Evolutionary conservation across 106 monocot genomes (phyloP).

Genomic region (Allium sativum): DNA sequence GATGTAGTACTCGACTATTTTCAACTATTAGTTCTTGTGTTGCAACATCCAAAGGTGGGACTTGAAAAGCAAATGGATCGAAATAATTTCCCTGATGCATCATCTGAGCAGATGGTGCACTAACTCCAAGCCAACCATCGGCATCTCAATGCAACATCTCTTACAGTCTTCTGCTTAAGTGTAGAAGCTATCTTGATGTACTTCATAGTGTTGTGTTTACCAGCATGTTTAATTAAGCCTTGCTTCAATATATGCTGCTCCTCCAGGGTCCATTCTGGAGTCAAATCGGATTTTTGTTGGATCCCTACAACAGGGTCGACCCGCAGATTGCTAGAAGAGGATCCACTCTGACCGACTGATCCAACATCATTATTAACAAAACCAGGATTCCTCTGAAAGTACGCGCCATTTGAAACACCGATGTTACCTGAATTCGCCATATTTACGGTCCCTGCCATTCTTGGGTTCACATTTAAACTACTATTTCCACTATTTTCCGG

Average conservation of each 20-base stretch:
- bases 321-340: constrained; percentile 5
- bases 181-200: no score
- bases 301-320: constrained; percentile 4
- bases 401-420: neutral
- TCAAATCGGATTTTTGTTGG: constrained; percentile 4
- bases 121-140: no score
- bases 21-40: no score
- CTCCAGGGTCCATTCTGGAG: constrained; percentile 15
- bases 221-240: constrained; percentile 13
- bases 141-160: no score
- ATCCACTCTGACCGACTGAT: neutral
- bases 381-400: neutral
- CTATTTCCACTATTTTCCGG: neutral
- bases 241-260: constrained; percentile 9
- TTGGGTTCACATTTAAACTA: neutral
- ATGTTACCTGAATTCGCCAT: constrained; percentile 1
- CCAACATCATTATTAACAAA: neutral
- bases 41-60: no score
- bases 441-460: no score
- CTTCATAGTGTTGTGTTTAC: no score
- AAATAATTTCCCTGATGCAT: no score
- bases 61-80: no score
- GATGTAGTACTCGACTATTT: no score
- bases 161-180: no score
- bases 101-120: no score